Conservation (phyloP, 148 eudicot species). For the Arbutus unedo region DNA sequence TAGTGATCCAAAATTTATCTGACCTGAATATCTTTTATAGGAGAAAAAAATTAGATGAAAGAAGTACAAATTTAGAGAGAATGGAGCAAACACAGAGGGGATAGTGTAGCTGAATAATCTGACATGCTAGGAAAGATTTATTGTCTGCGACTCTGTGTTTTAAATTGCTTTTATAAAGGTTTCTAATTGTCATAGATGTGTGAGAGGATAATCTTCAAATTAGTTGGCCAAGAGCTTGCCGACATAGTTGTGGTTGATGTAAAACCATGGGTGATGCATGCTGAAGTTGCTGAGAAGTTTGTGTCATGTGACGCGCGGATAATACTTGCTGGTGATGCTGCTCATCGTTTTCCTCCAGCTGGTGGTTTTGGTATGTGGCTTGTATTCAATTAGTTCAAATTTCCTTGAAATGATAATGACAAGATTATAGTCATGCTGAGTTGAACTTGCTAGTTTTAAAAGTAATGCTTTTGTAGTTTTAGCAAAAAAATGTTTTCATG, state of each 20-base stretch:
- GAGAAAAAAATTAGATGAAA: no score
- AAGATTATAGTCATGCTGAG: not conserved
- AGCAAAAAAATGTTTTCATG: not conserved
- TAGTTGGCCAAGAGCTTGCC: slow-evolving; percentile 80
- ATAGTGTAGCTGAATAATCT: not conserved
- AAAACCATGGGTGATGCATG: slow-evolving; percentile 99
- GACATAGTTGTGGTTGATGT: slow-evolving; percentile 73
- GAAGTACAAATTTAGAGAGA: no score
- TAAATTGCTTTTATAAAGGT: not conserved
- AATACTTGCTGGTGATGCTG: slow-evolving; percentile 90
- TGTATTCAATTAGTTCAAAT: not conserved
- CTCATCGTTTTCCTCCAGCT: slow-evolving; percentile 98
- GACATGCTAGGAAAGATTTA: not conserved
- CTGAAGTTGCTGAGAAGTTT: slow-evolving; percentile 90
- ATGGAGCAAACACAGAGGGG: not conserved
- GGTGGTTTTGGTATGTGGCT: slow-evolving; percentile 85
- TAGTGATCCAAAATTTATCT: no score
- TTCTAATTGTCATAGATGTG: slow-evolving; percentile 58
- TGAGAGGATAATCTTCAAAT: slow-evolving; percentile 59
- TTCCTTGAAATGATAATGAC: not conserved
- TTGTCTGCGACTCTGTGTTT: not conserved
- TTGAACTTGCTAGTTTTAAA: not conserved
- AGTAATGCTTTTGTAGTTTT: not conserved
- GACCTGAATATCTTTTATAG: no score
- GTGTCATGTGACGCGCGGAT: slow-evolving; percentile 51